Base-by-base conservation (phyloP, 1,284 basidiomycete genomes). In the Cryptococcus maquisensis region DNA sequence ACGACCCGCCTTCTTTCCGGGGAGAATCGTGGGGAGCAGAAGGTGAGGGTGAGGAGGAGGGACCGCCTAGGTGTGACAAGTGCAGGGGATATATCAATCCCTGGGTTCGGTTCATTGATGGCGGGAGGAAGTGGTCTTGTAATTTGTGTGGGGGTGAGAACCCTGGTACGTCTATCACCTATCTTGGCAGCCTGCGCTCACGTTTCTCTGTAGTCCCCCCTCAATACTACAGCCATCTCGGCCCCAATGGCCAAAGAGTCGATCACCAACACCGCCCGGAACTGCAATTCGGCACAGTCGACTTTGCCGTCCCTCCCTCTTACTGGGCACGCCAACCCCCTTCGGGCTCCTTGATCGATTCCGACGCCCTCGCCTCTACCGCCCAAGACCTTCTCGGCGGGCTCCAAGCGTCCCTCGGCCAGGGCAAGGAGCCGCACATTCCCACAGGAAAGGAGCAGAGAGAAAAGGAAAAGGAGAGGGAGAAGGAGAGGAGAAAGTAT, bases 71-170 rank as follows among this genome's bases (percentile, higher is more conserved):
- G 37, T 98, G 96, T 71, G 83, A 82, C 51, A 80, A 83, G 43
- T 98, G 96, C 76, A 82, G 91, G 62, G 90, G 83, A 0, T 99
- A 98, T 75, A 82, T 99, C 68, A 98, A 98, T 72, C 87, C 94
- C 0, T 98, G 93, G 93, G 92, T 87, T 69, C 80, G 81, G 32
- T 98, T 90, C 83, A 80, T 84, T 16, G 83, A 89, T 37, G 90
- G 90, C 9, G 96, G 96, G 3, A 83, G 83, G 58, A 84, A 81
- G 62, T 98, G 93, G 90, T 85, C 83, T 63, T 99, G 96, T 76
- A 98, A 98, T 78, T 74, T 99, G 4, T 99, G 96, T 75, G 79
- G 81, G 8, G 83, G 85, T 57, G 83, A 88, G 62, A 93, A 89
- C 20, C 81, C 86, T 78, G 92, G 92, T 93, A 57, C 60, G 80